Conservation (phyloP, 257 asterid species). For the Salvia hispanica region DNA sequence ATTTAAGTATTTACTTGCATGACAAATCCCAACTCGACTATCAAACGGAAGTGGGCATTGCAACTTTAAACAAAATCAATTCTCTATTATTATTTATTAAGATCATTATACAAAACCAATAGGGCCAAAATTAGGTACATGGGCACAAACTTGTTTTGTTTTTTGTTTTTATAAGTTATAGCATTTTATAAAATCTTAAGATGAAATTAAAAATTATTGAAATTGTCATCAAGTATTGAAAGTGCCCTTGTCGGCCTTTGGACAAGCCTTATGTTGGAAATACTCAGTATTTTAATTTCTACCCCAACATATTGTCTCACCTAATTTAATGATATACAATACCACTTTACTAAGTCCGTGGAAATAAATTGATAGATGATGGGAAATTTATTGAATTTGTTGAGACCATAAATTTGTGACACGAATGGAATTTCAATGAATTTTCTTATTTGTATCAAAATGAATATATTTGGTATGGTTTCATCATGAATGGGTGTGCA, state of each 20-base stretch:
- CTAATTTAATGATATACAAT: constrained; percentile 34
- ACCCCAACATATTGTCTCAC: constrained; percentile 45
- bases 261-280: constrained; percentile 43
- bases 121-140: constrained; percentile 26
- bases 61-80: too few relatives aligned
- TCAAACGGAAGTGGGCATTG: too few relatives aligned
- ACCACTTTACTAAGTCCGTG: constrained; percentile 10
- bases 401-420: neutral
- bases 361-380: constrained; percentile 23
- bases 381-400: neutral
- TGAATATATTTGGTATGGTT: neutral
- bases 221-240: constrained; percentile 21
- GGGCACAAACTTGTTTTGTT: constrained; percentile 4
- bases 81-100: neutral
- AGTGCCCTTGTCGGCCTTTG: constrained; percentile 40
- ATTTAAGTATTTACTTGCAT: too few relatives aligned
- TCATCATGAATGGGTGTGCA: neutral
- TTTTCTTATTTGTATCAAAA: neutral
- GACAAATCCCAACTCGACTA: too few relatives aligned
- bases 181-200: constrained; percentile 3
- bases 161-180: neutral
- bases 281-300: constrained; percentile 7
- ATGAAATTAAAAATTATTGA: constrained; percentile 22
- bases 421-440: too few relatives aligned
- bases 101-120: constrained; percentile 21